phyloP scores from a whole-genome alignment of 345 rosid species.

The Rhodomyrtus tomentosa region DNA sequence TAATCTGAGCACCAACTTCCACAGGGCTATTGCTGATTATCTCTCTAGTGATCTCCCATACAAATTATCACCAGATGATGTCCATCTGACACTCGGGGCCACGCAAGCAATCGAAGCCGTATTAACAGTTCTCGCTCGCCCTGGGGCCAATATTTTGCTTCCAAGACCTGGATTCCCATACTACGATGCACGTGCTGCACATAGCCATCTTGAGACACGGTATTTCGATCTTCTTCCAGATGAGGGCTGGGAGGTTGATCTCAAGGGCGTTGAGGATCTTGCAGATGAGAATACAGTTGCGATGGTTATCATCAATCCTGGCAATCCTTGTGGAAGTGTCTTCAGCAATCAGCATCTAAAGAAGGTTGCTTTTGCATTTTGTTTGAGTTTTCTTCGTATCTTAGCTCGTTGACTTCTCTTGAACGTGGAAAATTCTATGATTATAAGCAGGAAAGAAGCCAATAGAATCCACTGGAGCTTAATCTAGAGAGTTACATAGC shows the following conservation, averaged over 20 bases:
- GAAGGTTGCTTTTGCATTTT: conserved; percentile 14
- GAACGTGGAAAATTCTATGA: background rate
- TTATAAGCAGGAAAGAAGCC: background rate
- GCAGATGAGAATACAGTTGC: conserved; percentile 58
- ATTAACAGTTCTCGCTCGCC: conserved; percentile 35
- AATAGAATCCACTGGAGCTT: background rate
- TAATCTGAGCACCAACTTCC: background rate
- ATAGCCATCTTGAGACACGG: conserved; percentile 36
- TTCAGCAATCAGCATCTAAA: conserved; percentile 45
- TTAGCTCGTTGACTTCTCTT: background rate
- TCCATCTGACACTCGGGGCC: conserved; percentile 45
- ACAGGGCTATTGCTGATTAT: conserved; percentile 55
- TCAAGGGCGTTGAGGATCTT: conserved; percentile 41
- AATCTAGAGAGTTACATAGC: background rate
- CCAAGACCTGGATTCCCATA: conserved; percentile 58
- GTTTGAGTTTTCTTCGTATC: background rate
- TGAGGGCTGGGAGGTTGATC: conserved; percentile 59
- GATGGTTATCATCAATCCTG: conserved; percentile 52
- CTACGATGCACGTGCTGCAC: conserved; percentile 36
- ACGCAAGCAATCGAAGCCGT: conserved; percentile 45
- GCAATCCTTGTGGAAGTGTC: conserved; percentile 61
- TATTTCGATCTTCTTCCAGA: conserved; percentile 55
- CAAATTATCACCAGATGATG: conserved; percentile 41
- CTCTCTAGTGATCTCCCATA: conserved; percentile 43
- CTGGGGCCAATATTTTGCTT: conserved; percentile 55